Base-by-base conservation (phyloP, 2,329 filamentous ascomycete species). In the Chrysoporthe austroafricana region DNA sequence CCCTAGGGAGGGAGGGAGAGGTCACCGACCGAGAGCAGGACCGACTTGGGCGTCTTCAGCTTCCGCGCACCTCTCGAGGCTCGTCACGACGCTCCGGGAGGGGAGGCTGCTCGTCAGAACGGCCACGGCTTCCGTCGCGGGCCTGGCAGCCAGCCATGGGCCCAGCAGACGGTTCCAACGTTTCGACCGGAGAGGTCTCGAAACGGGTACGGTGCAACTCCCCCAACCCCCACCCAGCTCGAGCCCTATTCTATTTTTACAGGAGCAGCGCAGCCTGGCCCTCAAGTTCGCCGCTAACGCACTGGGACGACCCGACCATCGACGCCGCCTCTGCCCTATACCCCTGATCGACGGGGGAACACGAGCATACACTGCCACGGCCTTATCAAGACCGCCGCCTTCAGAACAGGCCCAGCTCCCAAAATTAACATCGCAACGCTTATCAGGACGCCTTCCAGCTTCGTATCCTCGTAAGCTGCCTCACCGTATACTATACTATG, bases 291-390 rank as follows among this genome's bases (percentile, higher is more conserved):
- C 60, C 60, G 60, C 44, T 62, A 62, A 62, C 43, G 44, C 44
- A 48, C 59, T 48, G 59, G 59, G 59, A 62, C 59, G 59, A 62
- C 59, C 59, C 59, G 54, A 57, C 54, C 54, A 39, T 57, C 32
- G 44, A 48, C 43, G 60, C 60, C 44, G 32, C 32, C 16, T 36
- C 26, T n/a, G 8, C 52, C 52, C 5, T 5, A 4, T 14, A 26
- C 46, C 46, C 61, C 48, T 63, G 61, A 44, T 54, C n/a, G 26
- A 26, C n/a, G 26, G 62, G n/a, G 14, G 11, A 44, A 63, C 62
- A 63, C 62, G 48, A 63, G 48, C 52, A 43, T 18, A 57, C 62
- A 56, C 48, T 56, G 48, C 39, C 62, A 63, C 48, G n/a, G 16
- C 34, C 61, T 63, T 56, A 63, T 44, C 57, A 60, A 14, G n/a